phyloP scores from a whole-genome alignment of 2,329 filamentous ascomycete species.

The Monosporascus sp. region DNA sequence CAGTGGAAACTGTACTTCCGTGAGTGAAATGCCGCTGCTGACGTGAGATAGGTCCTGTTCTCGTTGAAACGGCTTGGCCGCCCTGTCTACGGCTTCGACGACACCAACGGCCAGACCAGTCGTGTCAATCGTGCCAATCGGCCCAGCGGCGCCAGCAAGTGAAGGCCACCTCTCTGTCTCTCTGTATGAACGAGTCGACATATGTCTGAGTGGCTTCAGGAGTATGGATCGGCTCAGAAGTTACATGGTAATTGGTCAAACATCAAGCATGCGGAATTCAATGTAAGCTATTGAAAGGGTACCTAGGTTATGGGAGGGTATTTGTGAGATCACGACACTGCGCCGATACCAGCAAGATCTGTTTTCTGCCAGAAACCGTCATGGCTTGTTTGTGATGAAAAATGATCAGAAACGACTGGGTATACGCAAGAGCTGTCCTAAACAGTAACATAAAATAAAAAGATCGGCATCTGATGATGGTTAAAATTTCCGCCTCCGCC shows the following conservation, averaged over 20 bases:
- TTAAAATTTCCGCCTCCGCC: slow-evolving; percentile 38
- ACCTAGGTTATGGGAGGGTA: neutral
- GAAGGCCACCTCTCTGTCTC: neutral
- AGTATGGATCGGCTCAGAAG: too few relatives aligned
- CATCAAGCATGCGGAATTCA: neutral
- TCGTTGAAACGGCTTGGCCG: slow-evolving; percentile 41
- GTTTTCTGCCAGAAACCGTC: neutral
- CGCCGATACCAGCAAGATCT: neutral
- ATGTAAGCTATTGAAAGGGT: neutral
- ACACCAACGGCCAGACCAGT: slow-evolving; percentile 24
- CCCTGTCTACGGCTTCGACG: slow-evolving; percentile 56
- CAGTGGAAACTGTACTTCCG: slow-evolving; percentile 18
- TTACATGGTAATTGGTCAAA: too few relatives aligned
- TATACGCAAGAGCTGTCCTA: neutral
- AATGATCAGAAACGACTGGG: neutral
- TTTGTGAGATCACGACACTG: neutral
- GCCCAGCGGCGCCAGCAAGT: neutral
- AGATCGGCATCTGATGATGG: too few relatives aligned
- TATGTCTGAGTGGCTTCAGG: too few relatives aligned
- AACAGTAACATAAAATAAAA: too few relatives aligned
- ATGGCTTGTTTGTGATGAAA: neutral
- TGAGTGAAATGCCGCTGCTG: slow-evolving; percentile 2
- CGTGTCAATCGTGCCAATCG: neutral
- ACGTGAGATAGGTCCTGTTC: slow-evolving; percentile 45
- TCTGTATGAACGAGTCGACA: too few relatives aligned